Percentiles rank a stretch among this genome's conserved stretches.
phyloP scores from a whole-genome alignment of 1,284 basidiomycete genomes.

The Leccinum subrobustum region DNA sequence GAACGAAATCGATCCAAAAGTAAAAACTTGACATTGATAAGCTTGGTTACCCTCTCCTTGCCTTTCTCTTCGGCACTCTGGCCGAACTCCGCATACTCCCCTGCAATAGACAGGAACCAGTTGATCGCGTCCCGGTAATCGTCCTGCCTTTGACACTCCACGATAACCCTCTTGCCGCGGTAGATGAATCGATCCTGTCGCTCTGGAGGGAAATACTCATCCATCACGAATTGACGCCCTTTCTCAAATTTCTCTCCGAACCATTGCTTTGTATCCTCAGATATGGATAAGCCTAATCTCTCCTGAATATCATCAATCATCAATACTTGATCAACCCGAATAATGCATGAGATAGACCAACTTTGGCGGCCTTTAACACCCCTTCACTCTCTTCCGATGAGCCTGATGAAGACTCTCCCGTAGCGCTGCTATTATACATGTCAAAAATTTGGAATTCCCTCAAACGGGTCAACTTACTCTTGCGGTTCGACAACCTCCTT shows the following conservation, averaged over 20 bases:
- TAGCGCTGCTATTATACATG: not conserved
- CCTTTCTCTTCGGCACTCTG: slow-evolving; percentile 45
- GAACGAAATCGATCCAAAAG: not conserved
- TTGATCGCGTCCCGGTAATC: slow-evolving; percentile 84
- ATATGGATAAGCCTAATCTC: slow-evolving; percentile 28
- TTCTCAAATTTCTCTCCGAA: slow-evolving; percentile 39
- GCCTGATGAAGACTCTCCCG: slow-evolving; percentile 13
- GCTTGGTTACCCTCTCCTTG: slow-evolving; percentile 34
- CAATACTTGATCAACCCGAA: not conserved
- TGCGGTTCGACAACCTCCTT: slow-evolving; percentile 21
- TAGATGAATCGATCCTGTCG: slow-evolving; percentile 59
- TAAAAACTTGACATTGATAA: slow-evolving; percentile 26
- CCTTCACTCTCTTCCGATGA: not conserved
- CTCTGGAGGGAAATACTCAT: slow-evolving; percentile 66
- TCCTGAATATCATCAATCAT: slow-evolving; percentile 17
- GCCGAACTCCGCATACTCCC: slow-evolving; percentile 77
- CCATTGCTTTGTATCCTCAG: slow-evolving; percentile 42
- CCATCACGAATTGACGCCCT: slow-evolving; percentile 46
- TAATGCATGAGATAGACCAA: slow-evolving; percentile 18
- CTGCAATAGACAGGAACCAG: slow-evolving; percentile 74
- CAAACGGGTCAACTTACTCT: slow-evolving; percentile 7
- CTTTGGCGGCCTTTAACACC: slow-evolving; percentile 38
- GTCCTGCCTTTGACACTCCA: slow-evolving; percentile 91
- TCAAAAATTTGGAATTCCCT: not conserved
- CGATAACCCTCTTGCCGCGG: slow-evolving; percentile 62